These are phyloP conservation scores for Pseudohyphozyma bogoriensis DNA, from an alignment of 768 basidiomycete species.

Conservation along the genomic window DNA sequence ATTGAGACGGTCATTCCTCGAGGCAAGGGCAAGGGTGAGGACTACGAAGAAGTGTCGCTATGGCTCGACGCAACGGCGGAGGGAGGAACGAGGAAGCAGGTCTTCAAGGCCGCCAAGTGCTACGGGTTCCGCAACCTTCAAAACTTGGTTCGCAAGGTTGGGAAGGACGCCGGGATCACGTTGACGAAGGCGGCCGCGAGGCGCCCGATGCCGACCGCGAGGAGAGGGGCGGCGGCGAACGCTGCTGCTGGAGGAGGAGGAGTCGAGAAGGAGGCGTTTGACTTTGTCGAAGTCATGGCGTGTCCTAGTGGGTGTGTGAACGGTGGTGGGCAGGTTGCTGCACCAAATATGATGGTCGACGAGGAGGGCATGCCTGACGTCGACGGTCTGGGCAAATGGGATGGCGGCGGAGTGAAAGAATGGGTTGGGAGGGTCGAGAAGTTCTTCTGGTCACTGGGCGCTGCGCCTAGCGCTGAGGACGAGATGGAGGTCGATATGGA, in stretches of 20 bases:
- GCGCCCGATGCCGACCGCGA: constrained; percentile 8
- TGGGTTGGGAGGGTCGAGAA: constrained; percentile 32
- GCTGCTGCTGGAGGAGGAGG: constrained; percentile 28
- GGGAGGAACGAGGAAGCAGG: constrained; percentile 21
- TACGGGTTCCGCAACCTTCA: constrained; percentile 97
- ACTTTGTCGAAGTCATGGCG: constrained; percentile 97
- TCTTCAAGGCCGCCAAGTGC: constrained; percentile 89
- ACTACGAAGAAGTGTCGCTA: constrained; percentile 36
- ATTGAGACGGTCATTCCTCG: constrained; percentile 36
- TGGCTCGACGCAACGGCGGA: neutral
- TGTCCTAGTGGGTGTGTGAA: constrained; percentile 97
- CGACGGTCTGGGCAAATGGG: constrained; percentile 3
- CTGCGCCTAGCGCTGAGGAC: neutral
- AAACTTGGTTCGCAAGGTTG: constrained; percentile 87
- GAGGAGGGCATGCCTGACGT: constrained; percentile 32
- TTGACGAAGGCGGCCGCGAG: too few relatives aligned
- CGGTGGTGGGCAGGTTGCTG: constrained; percentile 74
- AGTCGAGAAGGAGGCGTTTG: constrained; percentile 45
- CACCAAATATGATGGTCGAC: constrained; percentile 29
- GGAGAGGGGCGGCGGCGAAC: neutral
- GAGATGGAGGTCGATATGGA: neutral
- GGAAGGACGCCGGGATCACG: constrained; percentile 66
- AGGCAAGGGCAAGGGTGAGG: too few relatives aligned
- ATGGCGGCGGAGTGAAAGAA: constrained; percentile 27
- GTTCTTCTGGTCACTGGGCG: constrained; percentile 30